Percentiles rank a stretch among this genome's conserved stretches.
Conservation (phyloP, 257 asterid genomes). For the Primulina eburnea region DNA sequence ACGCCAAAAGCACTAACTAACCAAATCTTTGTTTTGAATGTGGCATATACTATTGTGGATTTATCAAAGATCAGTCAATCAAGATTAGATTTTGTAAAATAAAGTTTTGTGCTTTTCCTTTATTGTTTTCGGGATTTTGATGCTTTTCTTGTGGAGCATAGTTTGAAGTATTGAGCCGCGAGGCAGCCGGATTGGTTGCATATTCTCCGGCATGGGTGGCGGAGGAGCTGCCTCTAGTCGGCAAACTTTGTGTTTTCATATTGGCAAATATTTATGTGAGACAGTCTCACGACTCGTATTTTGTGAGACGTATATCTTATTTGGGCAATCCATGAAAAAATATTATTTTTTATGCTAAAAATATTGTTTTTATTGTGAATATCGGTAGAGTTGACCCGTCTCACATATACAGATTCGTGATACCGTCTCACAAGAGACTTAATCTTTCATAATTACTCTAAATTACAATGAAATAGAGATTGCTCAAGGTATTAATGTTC, state of each 20-base stretch:
- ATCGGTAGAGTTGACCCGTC: too few species aligned
- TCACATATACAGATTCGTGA: too few species aligned
- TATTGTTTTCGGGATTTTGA: conserved; percentile 27
- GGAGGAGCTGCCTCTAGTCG: conserved; percentile 22
- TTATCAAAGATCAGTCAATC: conserved; percentile 29
- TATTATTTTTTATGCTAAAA: too few species aligned
- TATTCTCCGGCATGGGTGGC: conserved; percentile 19
- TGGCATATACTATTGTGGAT: conserved; percentile 20
- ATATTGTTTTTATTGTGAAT: too few species aligned
- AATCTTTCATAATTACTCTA: not conserved
- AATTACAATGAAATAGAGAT: too few species aligned
- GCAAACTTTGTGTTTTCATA: not conserved
- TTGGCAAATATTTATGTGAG: too few species aligned
- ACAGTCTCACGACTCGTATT: too few species aligned
- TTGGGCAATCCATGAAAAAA: too few species aligned
- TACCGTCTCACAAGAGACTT: too few species aligned
- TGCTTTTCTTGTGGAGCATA: conserved; percentile 34
- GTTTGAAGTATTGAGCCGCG: conserved; percentile 30
- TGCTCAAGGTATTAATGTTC: too few species aligned
- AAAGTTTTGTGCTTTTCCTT: conserved; percentile 10
- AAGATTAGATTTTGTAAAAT: conserved; percentile 1
- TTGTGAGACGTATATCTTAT: too few species aligned
- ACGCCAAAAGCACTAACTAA: not conserved
- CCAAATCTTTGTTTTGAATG: not conserved
- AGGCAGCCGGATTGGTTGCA: conserved; percentile 22